Percentiles rank a stretch among this genome's conserved stretches.
These are phyloP conservation scores for Diaporthe sp. DNA, from an alignment of 2,329 filamentous ascomycete species.

Conservation along the genomic window DNA sequence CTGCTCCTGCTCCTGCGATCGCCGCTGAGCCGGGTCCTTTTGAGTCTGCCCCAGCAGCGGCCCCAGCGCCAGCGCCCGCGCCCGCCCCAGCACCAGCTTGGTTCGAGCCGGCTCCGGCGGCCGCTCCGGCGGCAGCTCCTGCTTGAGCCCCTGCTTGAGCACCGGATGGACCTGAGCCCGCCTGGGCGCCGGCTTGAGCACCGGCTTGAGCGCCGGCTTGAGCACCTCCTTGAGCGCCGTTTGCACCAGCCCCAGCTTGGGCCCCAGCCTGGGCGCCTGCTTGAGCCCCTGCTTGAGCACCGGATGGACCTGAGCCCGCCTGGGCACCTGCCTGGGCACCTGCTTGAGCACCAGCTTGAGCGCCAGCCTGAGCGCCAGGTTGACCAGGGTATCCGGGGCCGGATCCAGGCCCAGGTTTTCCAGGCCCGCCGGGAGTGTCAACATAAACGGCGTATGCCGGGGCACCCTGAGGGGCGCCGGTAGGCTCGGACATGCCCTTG, in stretches of 20 bases:
- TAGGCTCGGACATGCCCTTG: slow-evolving; percentile 24
- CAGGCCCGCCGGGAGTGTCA: neutral
- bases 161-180: neutral
- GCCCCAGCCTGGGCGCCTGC: neutral
- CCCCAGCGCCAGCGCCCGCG: no score
- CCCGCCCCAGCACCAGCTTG: no score
- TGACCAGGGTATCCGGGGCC: neutral
- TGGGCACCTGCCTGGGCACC: neutral
- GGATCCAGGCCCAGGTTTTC: neutral
- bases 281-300: neutral
- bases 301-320: no score
- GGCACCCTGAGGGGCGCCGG: neutral
- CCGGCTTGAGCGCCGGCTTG: neutral
- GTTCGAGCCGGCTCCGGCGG: neutral
- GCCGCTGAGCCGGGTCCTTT: no score
- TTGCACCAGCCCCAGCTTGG: neutral
- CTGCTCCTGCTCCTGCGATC: neutral
- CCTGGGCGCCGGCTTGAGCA: neutral
- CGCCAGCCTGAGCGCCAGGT: neutral
- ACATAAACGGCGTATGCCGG: slow-evolving; percentile 25
- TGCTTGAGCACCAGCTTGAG: neutral
- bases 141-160: neutral
- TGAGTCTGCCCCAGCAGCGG: no score
- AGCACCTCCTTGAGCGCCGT: neutral
- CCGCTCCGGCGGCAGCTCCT: neutral